Base-by-base conservation (phyloP, 2,329 filamentous ascomycete genomes). In the Stemphylium beticola region DNA sequence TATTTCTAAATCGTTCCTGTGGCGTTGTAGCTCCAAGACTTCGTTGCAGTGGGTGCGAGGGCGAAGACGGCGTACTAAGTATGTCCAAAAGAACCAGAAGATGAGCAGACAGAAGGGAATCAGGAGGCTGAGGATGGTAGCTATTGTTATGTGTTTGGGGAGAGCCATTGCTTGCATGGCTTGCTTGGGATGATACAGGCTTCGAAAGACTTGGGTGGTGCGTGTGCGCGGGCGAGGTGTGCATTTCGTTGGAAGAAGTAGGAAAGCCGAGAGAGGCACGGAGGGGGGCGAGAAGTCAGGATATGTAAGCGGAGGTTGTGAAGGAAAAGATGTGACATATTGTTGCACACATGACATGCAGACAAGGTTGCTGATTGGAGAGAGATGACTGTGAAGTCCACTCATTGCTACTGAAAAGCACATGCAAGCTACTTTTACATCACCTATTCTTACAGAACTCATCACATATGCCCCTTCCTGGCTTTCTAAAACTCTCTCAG, bases 401-500 rank as follows among this genome's bases (percentile, higher is more conserved):
- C 8, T 11, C 26, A 29, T 29, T 29, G 26, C 26, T 36, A 36
- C 32, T n/a, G 32, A 34, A 34, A 14, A 34, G 9, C 15, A 34
- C 11, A n/a, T 32, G 8, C 31, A 36, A 11, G 26, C 8, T 12
- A 41, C 11, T 4, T 14, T 17, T 12, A 51, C 22, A 41, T 26
- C 14, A 29, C 10, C 10, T 37, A 31, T 14, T 41, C 49, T 15
- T 48, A 49, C 45, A 32, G 18, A 15, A 12, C 18, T 18, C 15
- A 7, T 17, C 34, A 10, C 22, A 7, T 18, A 8, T 20, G n/a
- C n/a, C 18, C 26, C 26, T 26, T 5, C 24, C 8, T 9, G 10
- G 12, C 7, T 8, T 1, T 26, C 41, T 34, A 64, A 47, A 72
- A 72, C 33, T 74, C 69, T 20, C 65, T 57, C 68, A 73, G 62